Percentiles rank a stretch among this genome's conserved stretches.
These are phyloP conservation scores for Ganoderma sp. DNA, from an alignment of 1,284 basidiomycete species.

Conservation along the genomic window DNA sequence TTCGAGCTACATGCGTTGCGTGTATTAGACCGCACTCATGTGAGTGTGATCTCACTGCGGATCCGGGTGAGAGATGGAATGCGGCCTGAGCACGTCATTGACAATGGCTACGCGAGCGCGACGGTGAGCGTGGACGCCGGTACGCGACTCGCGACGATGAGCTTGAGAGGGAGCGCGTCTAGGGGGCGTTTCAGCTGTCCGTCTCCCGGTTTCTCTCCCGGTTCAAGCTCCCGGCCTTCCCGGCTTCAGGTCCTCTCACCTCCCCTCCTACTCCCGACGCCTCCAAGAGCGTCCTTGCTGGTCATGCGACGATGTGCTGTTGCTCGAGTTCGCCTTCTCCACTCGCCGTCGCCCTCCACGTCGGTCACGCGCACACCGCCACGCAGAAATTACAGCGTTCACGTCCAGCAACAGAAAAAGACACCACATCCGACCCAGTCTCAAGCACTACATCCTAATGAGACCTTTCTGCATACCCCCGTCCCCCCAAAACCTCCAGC, in stretches of 20 bases:
- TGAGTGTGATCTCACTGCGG: background rate
- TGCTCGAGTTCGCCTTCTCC: slow-evolving; percentile 37
- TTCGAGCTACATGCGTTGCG: background rate
- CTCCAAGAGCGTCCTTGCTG: slow-evolving; percentile 37
- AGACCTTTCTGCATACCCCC: slow-evolving; percentile 25
- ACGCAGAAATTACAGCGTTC: slow-evolving; percentile 40
- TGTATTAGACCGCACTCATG: background rate
- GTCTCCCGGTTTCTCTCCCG: slow-evolving; percentile 7
- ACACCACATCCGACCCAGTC: slow-evolving; percentile 27
- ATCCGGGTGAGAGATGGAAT: background rate
- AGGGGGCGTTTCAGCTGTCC: background rate
- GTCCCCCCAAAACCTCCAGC: slow-evolving; percentile 29
- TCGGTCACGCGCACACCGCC: slow-evolving; percentile 36
- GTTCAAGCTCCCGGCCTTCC: slow-evolving; percentile 6
- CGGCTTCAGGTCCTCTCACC: slow-evolving; percentile 18
- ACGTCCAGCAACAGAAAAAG: slow-evolving; percentile 37
- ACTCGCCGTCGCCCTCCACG: slow-evolving; percentile 25
- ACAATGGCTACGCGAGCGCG: slow-evolving; percentile 7
- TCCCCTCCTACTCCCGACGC: slow-evolving; percentile 28
- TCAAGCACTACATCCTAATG: slow-evolving; percentile 25
- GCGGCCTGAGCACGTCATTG: slow-evolving; percentile 7
- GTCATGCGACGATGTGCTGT: slow-evolving; percentile 47
- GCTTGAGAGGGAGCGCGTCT: slow-evolving; percentile 6
- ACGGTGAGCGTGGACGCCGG: slow-evolving; percentile 10
- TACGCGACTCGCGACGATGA: slow-evolving; percentile 2